phyloP scores from a whole-genome alignment of 2,329 filamentous ascomycete species.

The Colletotrichum sp. region DNA sequence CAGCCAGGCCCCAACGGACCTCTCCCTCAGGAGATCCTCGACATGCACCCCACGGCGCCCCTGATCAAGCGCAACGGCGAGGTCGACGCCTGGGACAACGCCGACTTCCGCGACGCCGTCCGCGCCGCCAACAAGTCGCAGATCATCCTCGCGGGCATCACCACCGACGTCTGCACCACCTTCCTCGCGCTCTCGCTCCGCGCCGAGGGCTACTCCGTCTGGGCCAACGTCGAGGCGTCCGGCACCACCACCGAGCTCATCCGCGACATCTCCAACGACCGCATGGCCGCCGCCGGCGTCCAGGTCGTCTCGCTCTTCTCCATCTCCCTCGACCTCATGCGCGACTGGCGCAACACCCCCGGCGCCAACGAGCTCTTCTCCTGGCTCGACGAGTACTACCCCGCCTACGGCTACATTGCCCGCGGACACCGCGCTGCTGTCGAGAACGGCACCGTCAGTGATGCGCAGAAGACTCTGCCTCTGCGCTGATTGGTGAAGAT shows the following conservation, averaged over 20 bases:
- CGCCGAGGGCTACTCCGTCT: conserved; percentile 75
- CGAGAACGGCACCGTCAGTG: conserved; percentile 61
- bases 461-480: conserved; percentile 51
- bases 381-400: conserved; percentile 68
- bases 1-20: conserved; percentile 70
- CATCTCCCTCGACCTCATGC: conserved; percentile 72
- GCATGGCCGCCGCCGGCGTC: conserved; percentile 72
- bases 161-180: conserved; percentile 77
- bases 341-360: conserved; percentile 67
- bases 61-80: conserved; percentile 73
- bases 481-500: neutral
- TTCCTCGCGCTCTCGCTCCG: conserved; percentile 77
- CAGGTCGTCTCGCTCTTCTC: conserved; percentile 67
- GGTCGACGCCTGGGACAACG: conserved; percentile 80
- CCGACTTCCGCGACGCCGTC: conserved; percentile 70
- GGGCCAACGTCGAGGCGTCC: conserved; percentile 73
- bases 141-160: conserved; percentile 74
- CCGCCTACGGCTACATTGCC: conserved; percentile 69
- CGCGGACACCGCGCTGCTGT: conserved; percentile 66
- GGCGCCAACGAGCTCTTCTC: conserved; percentile 64
- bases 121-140: conserved; percentile 70
- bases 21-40: conserved; percentile 70
- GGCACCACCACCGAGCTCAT: conserved; percentile 69
- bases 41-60: conserved; percentile 70
- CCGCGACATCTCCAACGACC: conserved; percentile 67